These are phyloP conservation scores for Chlorella variabilis DNA, from an alignment of 163 green algal genomes.

Conservation along the genomic window DNA sequence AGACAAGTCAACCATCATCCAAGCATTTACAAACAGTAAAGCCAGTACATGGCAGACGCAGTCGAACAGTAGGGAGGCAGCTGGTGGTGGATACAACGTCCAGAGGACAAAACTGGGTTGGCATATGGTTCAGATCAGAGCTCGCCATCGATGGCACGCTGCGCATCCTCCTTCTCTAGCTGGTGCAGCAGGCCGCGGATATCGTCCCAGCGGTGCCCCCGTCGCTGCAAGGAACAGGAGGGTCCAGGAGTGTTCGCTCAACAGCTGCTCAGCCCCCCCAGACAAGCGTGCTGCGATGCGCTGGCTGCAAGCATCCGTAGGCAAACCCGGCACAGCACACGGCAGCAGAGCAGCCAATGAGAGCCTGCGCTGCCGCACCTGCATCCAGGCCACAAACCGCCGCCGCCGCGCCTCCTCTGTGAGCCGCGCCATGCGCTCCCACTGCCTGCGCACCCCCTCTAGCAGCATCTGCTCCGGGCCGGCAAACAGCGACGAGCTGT, in stretches of 20 bases:
- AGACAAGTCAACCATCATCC: too few relatives aligned
- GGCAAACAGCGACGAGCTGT: neutral
- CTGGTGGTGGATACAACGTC: too few relatives aligned
- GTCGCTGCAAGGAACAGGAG: neutral
- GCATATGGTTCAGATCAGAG: too few relatives aligned
- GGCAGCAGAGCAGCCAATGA: neutral
- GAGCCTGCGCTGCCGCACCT: conserved; percentile 18
- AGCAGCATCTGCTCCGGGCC: conserved; percentile 44
- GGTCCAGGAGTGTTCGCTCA: too few relatives aligned
- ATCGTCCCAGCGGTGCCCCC: conserved; percentile 42
- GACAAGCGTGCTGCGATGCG: too few relatives aligned
- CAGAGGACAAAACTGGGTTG: too few relatives aligned
- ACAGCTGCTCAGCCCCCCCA: too few relatives aligned
- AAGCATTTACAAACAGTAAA: too few relatives aligned
- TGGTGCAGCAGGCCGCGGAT: conserved; percentile 36
- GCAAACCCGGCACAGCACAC: neutral
- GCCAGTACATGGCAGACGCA: too few relatives aligned
- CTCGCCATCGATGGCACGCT: neutral
- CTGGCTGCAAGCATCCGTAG: too few relatives aligned
- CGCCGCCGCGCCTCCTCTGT: conserved; percentile 42
- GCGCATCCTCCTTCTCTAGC: conserved; percentile 34
- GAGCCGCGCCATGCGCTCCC: conserved; percentile 26
- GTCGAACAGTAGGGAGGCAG: too few relatives aligned
- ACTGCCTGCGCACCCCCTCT: conserved; percentile 36
- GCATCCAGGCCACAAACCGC: conserved; percentile 55